phyloP scores from a whole-genome alignment of 208 protist species.

The Acanthamoeba healyi region DNA sequence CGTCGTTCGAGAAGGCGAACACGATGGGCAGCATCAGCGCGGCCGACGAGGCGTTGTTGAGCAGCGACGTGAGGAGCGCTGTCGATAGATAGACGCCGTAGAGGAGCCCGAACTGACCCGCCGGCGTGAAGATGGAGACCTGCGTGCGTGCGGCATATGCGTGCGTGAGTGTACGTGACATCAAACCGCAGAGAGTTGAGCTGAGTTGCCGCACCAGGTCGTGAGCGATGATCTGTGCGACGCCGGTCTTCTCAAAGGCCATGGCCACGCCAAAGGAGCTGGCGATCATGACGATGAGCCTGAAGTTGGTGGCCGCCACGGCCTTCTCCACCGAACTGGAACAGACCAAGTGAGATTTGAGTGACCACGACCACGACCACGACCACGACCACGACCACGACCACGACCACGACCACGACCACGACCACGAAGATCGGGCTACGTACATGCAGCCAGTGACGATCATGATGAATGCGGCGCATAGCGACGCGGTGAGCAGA shows the following conservation, averaged over 20 bases:
- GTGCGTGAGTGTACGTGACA: not conserved
- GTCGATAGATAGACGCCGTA: constrained; percentile 69
- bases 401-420: not conserved
- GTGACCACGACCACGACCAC: not conserved
- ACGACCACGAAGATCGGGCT: not conserved
- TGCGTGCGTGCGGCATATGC: not conserved
- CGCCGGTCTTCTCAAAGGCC: constrained; percentile 61
- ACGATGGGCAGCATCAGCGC: constrained; percentile 67
- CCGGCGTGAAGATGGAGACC: constrained; percentile 12
- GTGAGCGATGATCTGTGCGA: constrained; percentile 17
- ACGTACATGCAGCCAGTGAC: constrained; percentile 57
- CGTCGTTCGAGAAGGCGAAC: constrained; percentile 1
- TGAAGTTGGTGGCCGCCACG: constrained; percentile 12
- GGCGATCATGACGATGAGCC: constrained; percentile 42
- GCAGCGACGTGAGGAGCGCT: constrained; percentile 46
- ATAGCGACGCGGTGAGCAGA: constrained; percentile 59
- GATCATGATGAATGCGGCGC: constrained; percentile 33
- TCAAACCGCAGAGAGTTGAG: not conserved
- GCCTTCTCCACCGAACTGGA: constrained; percentile 17
- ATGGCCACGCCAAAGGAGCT: constrained; percentile 43
- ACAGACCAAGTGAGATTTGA: not conserved
- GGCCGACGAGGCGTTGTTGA: constrained; percentile 64
- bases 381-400: not conserved
- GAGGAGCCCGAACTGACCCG: not conserved
- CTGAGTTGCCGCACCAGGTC: constrained; percentile 47